phyloP scores from a whole-genome alignment of 108 stramenopile genomes.

The Nitzschia sp. region DNA sequence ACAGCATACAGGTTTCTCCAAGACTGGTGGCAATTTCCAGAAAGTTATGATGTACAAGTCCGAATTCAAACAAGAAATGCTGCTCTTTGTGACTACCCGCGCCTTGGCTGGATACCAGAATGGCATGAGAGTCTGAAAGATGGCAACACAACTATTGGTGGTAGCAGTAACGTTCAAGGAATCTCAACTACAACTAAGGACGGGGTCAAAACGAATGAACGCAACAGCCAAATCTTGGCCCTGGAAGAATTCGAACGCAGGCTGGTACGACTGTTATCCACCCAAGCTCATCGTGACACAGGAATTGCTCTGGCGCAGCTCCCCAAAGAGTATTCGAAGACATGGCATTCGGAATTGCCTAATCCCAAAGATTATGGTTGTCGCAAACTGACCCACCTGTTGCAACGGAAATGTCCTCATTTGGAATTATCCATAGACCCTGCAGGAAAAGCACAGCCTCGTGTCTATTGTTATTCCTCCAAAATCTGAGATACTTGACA shows the following conservation, averaged over 20 bases:
- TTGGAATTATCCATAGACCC: background rate
- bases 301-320: conserved; percentile 22
- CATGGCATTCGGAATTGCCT: conserved; percentile 1
- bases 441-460: conserved; percentile 4
- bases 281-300: background rate
- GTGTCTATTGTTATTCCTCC: background rate
- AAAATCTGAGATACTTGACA: no score
- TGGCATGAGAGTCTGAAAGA: conserved; percentile 24
- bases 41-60: conserved; percentile 15
- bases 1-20: conserved; percentile 17
- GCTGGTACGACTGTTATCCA: conserved; percentile 12
- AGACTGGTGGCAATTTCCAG: conserved; percentile 29
- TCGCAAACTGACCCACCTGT: conserved; percentile 17
- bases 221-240: no score
- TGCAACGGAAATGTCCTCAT: background rate
- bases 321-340: conserved; percentile 37
- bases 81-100: conserved; percentile 10
- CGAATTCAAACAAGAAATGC: conserved; percentile 17
- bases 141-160: background rate
- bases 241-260: conserved; percentile 18
- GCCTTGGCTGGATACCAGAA: conserved; percentile 4
- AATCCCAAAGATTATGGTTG: conserved; percentile 12
- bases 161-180: background rate
- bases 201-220: background rate
- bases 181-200: conserved; percentile 2